Base-by-base conservation (phyloP, 805 yeast species). In the Wickerhamia fluorescens region DNA sequence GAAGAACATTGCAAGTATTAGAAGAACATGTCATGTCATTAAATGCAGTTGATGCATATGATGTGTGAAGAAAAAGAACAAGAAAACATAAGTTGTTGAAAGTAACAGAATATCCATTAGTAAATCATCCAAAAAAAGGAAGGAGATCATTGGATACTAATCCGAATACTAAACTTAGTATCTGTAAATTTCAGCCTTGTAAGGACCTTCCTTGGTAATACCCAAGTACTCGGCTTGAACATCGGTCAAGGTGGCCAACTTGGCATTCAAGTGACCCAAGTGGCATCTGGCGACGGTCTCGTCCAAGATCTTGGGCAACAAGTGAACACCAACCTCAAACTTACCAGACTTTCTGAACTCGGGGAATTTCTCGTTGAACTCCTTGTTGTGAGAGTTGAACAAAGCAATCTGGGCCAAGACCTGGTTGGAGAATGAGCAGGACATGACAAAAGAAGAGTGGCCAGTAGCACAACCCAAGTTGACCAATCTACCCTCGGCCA, bases 381-480 rank as follows among this genome's bases (percentile, higher is more conserved):
- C 76, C 37, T 61, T 68, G 70, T 89, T 87, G 42, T 79, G 56
- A 53, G 94, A 78, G 67, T 87, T 89, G 94, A 73, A 89, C 61
- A 88, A 72, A 53, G 96, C 97, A 56, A 88, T 89, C 74, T 89
- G 98, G 51, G 98, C 98, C 61, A 89, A 75, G 44, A 89, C 97
- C 75, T 89, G 98, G 84, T 89, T 89, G 53, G 96, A 85, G 94
- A 89, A 89, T 33, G 97, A 92, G 73, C 97, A 92, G 41, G 96
- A 87, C 98, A 89, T 89, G 58, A 89, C 98, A 61, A 89, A 89
- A 23, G 96, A 86, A 29, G 97, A 83, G 77, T 89, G 98, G 61
- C 98, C 98, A 55, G 97, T 89, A 61, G 97, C 98, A 74, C 97
- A 92, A 55, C 98, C 98, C 61, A 89, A 76, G 87, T 89, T 89